phyloP scores from a whole-genome alignment of 2,329 filamentous ascomycete species.

The Aspergillus novoparasiticus region DNA sequence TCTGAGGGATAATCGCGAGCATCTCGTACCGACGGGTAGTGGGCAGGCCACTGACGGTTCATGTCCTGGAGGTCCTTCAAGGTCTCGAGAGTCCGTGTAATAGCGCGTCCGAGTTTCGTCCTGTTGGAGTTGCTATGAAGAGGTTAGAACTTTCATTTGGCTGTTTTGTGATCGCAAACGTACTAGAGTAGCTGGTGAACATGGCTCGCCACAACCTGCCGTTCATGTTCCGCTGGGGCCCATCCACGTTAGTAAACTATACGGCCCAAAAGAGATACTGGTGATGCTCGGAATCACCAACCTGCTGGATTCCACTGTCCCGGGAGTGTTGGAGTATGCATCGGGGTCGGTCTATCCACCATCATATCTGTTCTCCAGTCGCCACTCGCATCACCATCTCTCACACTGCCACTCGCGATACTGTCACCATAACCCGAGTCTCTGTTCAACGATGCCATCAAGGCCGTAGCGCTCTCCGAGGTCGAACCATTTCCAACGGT shows the following conservation, averaged over 20 bases:
- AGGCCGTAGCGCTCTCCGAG: conserved; percentile 76
- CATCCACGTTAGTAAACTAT: conserved; percentile 18
- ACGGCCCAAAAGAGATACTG: not conserved
- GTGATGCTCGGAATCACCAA: conserved; percentile 17
- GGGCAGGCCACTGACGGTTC: conserved; percentile 90
- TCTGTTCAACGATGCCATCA: conserved; percentile 78
- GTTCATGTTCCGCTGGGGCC: conserved; percentile 60
- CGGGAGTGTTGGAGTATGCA: conserved; percentile 54
- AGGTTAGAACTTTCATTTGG: conserved; percentile 18
- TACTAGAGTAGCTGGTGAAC: conserved; percentile 88
- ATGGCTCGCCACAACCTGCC: conserved; percentile 73
- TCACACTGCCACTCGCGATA: conserved; percentile 64
- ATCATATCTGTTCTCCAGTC: conserved; percentile 60
- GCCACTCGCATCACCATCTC: conserved; percentile 44
- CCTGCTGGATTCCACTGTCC: conserved; percentile 52
- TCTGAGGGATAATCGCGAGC: conserved; percentile 29
- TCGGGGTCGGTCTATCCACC: conserved; percentile 60
- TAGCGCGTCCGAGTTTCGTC: conserved; percentile 80
- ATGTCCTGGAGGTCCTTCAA: conserved; percentile 82
- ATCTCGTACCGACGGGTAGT: conserved; percentile 72
- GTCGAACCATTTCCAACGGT: conserved; percentile 82
- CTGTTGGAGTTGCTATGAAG: conserved; percentile 75
- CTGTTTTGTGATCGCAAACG: conserved; percentile 15
- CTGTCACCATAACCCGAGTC: conserved; percentile 94
- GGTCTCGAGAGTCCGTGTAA: conserved; percentile 81